phyloP scores from a whole-genome alignment of 495 filamentous ascomycete genomes.

The Aspergillus asperescens region DNA sequence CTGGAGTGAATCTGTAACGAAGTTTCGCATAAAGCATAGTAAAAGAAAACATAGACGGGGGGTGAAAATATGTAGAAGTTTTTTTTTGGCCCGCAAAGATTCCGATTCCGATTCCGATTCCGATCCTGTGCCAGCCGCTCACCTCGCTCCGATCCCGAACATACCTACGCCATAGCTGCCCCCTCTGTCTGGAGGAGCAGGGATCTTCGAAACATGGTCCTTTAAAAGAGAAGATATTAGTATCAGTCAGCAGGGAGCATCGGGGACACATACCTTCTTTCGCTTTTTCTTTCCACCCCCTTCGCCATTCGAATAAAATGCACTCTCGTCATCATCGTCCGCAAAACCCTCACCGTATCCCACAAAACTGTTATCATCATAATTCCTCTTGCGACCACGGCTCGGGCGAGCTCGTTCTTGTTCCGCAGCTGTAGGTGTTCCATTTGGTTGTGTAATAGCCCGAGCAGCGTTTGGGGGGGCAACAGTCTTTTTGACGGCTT shows the following conservation, averaged over 20 bases:
- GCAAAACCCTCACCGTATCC: constrained; percentile 63
- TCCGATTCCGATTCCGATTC: too few species aligned
- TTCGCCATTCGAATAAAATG: constrained; percentile 43
- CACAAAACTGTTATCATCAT: constrained; percentile 62
- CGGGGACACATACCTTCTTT: constrained; percentile 44
- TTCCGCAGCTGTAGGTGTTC: constrained; percentile 31
- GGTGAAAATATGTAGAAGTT: constrained; percentile 17
- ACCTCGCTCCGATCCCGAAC: constrained; percentile 47
- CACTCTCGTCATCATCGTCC: constrained; percentile 54
- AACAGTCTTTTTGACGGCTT: constrained; percentile 36
- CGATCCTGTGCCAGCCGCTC: constrained; percentile 4
- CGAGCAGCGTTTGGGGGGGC: constrained; percentile 30
- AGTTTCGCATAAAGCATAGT: constrained; percentile 15
- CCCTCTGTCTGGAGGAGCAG: constrained; percentile 41
- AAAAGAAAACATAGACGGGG: constrained; percentile 1
- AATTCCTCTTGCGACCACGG: constrained; percentile 61
- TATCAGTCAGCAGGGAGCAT: background rate
- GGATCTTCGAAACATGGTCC: constrained; percentile 44
- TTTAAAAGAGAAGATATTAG: constrained; percentile 17
- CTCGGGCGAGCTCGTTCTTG: constrained; percentile 47
- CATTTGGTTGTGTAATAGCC: constrained; percentile 27
- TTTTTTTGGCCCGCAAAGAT: constrained; percentile 17
- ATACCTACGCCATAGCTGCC: constrained; percentile 46
- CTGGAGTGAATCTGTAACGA: constrained; percentile 16
- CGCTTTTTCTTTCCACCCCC: constrained; percentile 44